Evolutionary conservation across 495 filamentous ascomycete genomes (phyloP).

Genomic region (Glutinoglossum americanum): DNA sequence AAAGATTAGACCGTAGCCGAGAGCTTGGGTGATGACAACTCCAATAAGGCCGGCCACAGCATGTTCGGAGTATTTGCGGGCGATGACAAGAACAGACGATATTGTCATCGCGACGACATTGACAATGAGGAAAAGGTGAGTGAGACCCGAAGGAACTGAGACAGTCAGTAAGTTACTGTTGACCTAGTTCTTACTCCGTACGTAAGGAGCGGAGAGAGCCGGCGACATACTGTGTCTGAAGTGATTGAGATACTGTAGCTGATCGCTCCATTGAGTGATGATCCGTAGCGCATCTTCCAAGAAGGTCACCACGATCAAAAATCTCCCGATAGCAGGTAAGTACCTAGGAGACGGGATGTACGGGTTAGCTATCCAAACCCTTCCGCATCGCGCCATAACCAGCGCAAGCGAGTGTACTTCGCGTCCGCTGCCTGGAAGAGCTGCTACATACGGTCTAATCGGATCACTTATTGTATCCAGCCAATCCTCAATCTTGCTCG

Average conservation of each 20-base stretch:
- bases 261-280: constrained; percentile 93
- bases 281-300: constrained; percentile 91
- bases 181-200: not conserved
- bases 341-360: constrained; percentile 33
- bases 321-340: constrained; percentile 83
- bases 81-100: constrained; percentile 71
- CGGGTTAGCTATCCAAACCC: not conserved
- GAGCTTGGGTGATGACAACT: constrained; percentile 86
- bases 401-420: not conserved
- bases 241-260: constrained; percentile 78
- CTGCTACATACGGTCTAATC: constrained; percentile 69
- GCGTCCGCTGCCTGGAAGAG: not conserved
- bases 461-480: constrained; percentile 78
- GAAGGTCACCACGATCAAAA: constrained; percentile 96
- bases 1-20: constrained; percentile 96
- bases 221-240: constrained; percentile 64
- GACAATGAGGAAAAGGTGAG: constrained; percentile 76
- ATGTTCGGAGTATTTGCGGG: constrained; percentile 75
- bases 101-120: constrained; percentile 79
- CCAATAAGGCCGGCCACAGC: constrained; percentile 75
- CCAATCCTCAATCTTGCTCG: constrained; percentile 92
- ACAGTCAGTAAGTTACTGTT: constrained; percentile 4
- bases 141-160: constrained; percentile 71
- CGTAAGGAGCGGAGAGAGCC: not conserved
- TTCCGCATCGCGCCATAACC: not conserved